Conservation (phyloP, 2,329 filamentous ascomycete genomes). For the Cercospora nicotianae region DNA sequence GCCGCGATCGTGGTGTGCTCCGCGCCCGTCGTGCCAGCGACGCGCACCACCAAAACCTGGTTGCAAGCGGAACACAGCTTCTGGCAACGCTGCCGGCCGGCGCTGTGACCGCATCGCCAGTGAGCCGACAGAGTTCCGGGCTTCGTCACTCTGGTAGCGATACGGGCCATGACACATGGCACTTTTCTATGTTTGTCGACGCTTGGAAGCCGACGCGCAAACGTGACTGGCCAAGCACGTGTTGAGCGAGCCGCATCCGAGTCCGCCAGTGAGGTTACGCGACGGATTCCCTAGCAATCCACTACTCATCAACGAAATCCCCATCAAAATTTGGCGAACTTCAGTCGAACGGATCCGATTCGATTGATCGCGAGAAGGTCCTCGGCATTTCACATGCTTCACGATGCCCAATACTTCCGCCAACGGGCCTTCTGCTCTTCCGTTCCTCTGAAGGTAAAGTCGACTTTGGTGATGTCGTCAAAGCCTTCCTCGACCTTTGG, state of each 20-base stretch:
- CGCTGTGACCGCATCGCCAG: conserved; percentile 16
- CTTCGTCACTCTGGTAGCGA: conserved; percentile 10
- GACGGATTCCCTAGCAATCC: neutral
- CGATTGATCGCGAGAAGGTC: neutral
- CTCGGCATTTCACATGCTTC: conserved; percentile 15
- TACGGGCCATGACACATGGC: conserved; percentile 20
- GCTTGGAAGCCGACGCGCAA: neutral
- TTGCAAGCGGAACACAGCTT: conserved; percentile 7
- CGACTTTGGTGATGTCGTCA: conserved; percentile 70
- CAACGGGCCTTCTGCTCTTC: conserved; percentile 69
- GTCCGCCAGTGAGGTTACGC: conserved; percentile 2
- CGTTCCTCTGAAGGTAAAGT: conserved; percentile 63
- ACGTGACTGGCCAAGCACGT: conserved; percentile 11
- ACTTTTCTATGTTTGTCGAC: conserved; percentile 16
- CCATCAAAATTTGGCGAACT: neutral
- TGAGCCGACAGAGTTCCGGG: conserved; percentile 17
- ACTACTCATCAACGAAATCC: conserved; percentile 2
- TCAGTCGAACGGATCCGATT: neutral
- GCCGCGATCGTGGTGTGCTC: conserved; percentile 13
- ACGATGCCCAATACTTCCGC: conserved; percentile 70
- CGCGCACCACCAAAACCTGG: conserved; percentile 12
- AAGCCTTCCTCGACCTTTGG: conserved; percentile 79
- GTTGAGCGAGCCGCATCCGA: conserved; percentile 13
- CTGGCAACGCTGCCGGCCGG: conserved; percentile 14
- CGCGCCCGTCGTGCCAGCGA: neutral